Percentiles rank a stretch among this genome's conserved stretches.
phyloP scores from a whole-genome alignment of 768 basidiomycete species.

The Crassisporium funariophilum region DNA sequence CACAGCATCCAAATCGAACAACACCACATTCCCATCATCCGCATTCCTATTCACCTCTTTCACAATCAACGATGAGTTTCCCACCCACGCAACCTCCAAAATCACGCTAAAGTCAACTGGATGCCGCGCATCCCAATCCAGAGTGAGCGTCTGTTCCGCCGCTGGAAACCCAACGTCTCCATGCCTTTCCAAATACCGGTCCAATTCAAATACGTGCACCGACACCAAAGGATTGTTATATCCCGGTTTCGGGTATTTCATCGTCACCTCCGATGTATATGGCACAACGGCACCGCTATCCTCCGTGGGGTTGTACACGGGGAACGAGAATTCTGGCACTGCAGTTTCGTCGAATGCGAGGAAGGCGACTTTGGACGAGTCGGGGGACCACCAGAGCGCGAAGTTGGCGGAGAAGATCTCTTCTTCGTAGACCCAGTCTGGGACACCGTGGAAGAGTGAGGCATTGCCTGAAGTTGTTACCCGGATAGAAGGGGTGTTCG shows the following conservation, averaged over 20 bases:
- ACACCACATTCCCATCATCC: slow-evolving; percentile 74
- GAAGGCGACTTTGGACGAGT: slow-evolving; percentile 76
- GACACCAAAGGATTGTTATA: slow-evolving; percentile 87
- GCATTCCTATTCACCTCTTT: slow-evolving; percentile 90
- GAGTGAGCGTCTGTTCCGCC: slow-evolving; percentile 49
- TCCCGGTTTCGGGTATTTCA: slow-evolving; percentile 88
- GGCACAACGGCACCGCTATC: slow-evolving; percentile 73
- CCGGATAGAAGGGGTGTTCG: slow-evolving; percentile 56
- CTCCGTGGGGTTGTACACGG: slow-evolving; percentile 87
- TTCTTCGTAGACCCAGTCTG: slow-evolving; percentile 98
- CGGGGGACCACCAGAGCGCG: slow-evolving; percentile 92
- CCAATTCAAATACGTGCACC: slow-evolving; percentile 81
- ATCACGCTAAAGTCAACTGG: slow-evolving; percentile 68
- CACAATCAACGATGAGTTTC: slow-evolving; percentile 67
- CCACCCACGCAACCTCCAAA: slow-evolving; percentile 87
- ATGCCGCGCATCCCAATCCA: slow-evolving; percentile 69
- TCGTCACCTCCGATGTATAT: slow-evolving; percentile 73
- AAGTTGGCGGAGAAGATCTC: slow-evolving; percentile 76
- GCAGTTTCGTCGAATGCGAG: slow-evolving; percentile 85
- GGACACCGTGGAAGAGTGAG: slow-evolving; percentile 90
- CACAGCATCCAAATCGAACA: slow-evolving; percentile 59
- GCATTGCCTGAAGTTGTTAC: slow-evolving; percentile 82
- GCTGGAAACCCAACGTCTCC: slow-evolving; percentile 32
- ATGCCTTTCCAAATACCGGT: slow-evolving; percentile 44
- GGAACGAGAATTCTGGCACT: slow-evolving; percentile 86